A percentile compares a stretch with the other conserved stretches of the same genome.
Evolutionary conservation across 257 asterid genomes (phyloP).

Genomic region (Cinchona pubescens): DNA sequence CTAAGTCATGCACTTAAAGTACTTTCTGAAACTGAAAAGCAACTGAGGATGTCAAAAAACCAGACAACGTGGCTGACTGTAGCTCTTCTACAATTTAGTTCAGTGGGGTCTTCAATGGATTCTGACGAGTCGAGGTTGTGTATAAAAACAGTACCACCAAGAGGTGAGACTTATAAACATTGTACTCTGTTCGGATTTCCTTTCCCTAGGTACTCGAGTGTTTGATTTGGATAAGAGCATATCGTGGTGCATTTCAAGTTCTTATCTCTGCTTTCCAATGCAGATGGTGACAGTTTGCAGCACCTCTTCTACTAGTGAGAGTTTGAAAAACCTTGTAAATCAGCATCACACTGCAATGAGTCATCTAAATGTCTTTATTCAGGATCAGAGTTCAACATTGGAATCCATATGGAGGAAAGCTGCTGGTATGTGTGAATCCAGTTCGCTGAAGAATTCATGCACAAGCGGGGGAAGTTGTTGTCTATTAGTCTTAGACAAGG

Average conservation of each 20-base stretch:
- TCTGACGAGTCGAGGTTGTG: slow-evolving; percentile 44
- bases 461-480: slow-evolving; percentile 58
- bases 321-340: slow-evolving; percentile 49
- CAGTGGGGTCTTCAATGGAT: slow-evolving; percentile 40
- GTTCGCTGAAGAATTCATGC: slow-evolving; percentile 55
- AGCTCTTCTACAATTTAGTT: slow-evolving; percentile 76
- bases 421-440: slow-evolving; percentile 47
- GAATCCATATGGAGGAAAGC: slow-evolving; percentile 66
- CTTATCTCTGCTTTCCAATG: slow-evolving; percentile 16
- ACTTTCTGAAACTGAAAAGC: slow-evolving; percentile 85
- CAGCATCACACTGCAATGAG: slow-evolving; percentile 40
- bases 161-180: slow-evolving; percentile 41
- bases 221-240: slow-evolving; percentile 8
- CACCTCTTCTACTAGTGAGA: slow-evolving; percentile 67
- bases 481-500: slow-evolving; percentile 59
- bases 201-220: background rate
- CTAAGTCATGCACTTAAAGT: slow-evolving; percentile 72
- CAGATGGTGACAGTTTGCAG: slow-evolving; percentile 67
- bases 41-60: slow-evolving; percentile 65
- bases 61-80: slow-evolving; percentile 80
- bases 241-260: slow-evolving; percentile 8
- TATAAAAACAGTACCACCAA: slow-evolving; percentile 37
- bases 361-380: too few species aligned
- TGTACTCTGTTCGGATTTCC: background rate
- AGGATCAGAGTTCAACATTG: slow-evolving; percentile 40